Percentiles rank a stretch among this genome's conserved stretches.
Conservation (phyloP, 345 rosid genomes). For the Gossypium longicalyx region DNA sequence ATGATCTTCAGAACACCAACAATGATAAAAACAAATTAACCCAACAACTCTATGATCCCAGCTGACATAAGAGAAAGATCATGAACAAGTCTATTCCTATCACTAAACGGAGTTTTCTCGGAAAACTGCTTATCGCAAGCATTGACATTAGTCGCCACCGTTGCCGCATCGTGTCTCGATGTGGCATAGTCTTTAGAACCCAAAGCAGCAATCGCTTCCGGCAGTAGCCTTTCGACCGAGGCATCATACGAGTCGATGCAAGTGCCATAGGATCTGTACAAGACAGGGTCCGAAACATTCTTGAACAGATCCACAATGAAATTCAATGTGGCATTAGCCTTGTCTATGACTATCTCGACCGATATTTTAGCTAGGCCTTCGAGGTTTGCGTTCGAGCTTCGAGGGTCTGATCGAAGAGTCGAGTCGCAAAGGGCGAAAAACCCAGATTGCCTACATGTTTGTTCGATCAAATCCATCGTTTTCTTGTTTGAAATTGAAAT, state of each 20-base stretch:
- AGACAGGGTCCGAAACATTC: neutral
- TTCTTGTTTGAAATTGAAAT: neutral
- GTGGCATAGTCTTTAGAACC: neutral
- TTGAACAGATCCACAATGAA: neutral
- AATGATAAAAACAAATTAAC: neutral
- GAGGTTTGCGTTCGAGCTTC: neutral
- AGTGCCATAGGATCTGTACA: neutral
- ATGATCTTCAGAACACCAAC: neutral
- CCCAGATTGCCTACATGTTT: neutral
- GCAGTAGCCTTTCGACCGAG: neutral
- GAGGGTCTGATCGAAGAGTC: neutral
- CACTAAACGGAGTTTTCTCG: neutral
- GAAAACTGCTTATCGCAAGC: neutral
- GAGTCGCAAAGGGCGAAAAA: neutral
- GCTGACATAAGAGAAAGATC: constrained; percentile 3
- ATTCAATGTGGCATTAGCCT: neutral
- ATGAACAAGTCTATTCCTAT: neutral
- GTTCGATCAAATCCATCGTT: neutral
- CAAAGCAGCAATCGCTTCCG: neutral
- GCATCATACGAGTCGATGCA: neutral
- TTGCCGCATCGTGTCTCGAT: neutral
- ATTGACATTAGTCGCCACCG: neutral
- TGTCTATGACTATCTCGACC: neutral
- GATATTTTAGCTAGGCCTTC: neutral
- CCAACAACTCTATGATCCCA: constrained; percentile 1